phyloP scores from a whole-genome alignment of 805 yeast species.

The Wickerhamiella alocasiicola region DNA sequence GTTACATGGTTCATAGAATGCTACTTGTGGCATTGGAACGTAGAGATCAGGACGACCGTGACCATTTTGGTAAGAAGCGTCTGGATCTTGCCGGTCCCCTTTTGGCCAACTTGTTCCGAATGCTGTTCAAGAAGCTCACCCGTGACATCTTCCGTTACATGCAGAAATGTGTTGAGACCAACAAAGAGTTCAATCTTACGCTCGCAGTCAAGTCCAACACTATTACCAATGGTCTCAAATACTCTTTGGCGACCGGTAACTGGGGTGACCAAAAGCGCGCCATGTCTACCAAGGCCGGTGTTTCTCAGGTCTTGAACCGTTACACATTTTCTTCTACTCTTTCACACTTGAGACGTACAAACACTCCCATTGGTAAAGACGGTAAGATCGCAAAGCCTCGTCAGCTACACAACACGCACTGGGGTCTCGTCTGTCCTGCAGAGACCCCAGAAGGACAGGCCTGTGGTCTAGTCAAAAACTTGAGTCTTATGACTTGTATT shows the following conservation, averaged over 20 bases:
- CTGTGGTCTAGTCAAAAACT: conserved; percentile 95
- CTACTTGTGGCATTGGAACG: conserved; percentile 92
- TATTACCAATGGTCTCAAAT: conserved; percentile 92
- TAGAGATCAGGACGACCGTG: conserved; percentile 98
- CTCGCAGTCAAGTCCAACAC: conserved; percentile 95
- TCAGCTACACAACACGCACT: conserved; percentile 96
- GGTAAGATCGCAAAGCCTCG: conserved; percentile 98
- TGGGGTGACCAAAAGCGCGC: conserved; percentile 99
- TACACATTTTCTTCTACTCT: conserved; percentile 97
- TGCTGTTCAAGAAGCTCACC: conserved; percentile 87
- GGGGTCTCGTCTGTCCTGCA: conserved; percentile 99
- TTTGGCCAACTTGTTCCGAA: conserved; percentile 87
- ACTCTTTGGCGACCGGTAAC: conserved; percentile 97
- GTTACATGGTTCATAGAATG: conserved; percentile 94
- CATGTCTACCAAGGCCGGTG: conserved; percentile 98
- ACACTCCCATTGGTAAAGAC: conserved; percentile 98
- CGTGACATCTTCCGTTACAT: conserved; percentile 92
- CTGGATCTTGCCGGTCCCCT: conserved; percentile 97
- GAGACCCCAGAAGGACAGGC: conserved; percentile 99
- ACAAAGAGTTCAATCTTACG: conserved; percentile 90
- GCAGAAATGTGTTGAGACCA: conserved; percentile 98
- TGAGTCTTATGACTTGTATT: conserved; percentile 92
- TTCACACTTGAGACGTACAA: conserved; percentile 97
- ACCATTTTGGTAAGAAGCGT: conserved; percentile 97
- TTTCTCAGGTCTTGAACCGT: conserved; percentile 94